Conservation (phyloP, 1,284 basidiomycete species). For the Microbotryomycetes sp. region DNA sequence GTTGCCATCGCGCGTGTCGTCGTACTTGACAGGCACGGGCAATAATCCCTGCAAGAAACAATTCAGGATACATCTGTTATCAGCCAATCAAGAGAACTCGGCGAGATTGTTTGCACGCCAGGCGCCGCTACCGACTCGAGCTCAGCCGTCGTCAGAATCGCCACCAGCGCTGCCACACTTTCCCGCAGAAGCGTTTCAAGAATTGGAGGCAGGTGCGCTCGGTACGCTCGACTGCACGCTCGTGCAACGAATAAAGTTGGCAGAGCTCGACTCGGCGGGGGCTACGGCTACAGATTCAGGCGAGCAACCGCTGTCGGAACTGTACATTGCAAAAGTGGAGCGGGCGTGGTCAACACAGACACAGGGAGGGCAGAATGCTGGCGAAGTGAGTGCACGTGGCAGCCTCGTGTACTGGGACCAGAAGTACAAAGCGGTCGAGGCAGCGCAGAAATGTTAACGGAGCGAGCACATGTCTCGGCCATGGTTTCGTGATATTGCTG, state of each 20-base stretch:
- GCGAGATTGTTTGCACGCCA: slow-evolving; percentile 32
- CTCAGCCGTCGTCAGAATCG: slow-evolving; percentile 4
- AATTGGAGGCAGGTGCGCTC: slow-evolving; percentile 8
- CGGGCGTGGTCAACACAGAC: slow-evolving; percentile 1
- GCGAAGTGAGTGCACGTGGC: background rate
- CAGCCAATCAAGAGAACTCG: slow-evolving; percentile 18
- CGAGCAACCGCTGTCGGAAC: slow-evolving; percentile 18
- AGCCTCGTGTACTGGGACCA: slow-evolving; percentile 20
- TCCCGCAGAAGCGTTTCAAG: slow-evolving; percentile 14
- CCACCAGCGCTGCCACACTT: slow-evolving; percentile 7
- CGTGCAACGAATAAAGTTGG: slow-evolving; percentile 11
- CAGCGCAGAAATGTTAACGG: too few species aligned
- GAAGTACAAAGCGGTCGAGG: slow-evolving; percentile 1
- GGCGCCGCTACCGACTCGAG: slow-evolving; percentile 20
- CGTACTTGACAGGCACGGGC: slow-evolving; percentile 11
- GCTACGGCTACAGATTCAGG: background rate
- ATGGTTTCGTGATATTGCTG: too few species aligned
- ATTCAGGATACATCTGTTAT: slow-evolving; percentile 30
- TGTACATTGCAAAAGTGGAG: slow-evolving; percentile 31
- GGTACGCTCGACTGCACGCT: slow-evolving; percentile 26
- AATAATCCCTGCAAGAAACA: background rate
- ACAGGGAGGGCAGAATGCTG: background rate
- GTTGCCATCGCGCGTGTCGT: slow-evolving; percentile 77
- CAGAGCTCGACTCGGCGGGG: background rate
- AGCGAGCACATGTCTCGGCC: too few species aligned